Base-by-base conservation (phyloP, 2,329 filamentous ascomycete genomes). In the Fusarium sp. region DNA sequence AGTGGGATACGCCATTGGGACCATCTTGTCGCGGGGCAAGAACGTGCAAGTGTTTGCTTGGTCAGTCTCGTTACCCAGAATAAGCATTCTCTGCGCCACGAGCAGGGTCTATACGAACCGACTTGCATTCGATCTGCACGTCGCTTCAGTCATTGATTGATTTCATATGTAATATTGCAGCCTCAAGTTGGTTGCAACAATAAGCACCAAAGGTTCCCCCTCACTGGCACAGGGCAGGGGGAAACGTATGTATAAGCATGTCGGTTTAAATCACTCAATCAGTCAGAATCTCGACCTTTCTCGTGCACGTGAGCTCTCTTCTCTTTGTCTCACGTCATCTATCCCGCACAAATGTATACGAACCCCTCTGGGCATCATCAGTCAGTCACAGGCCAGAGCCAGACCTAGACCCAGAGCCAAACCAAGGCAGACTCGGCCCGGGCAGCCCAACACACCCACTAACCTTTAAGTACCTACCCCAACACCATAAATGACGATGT, bases 21-120 rank as follows among this genome's bases (percentile, higher is more conserved):
- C 22, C 20, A 24, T 38, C 22, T 48, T 33, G 4, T 36, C 18
- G 16, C 14, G 36, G n/a, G 63, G 63, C 65, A 63, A 68, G 65
- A 61, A 69, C 66, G 66, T 69, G 66, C 66, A 64, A 57, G 30
- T 36, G 39, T 59, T 39, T 69, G 41, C 59, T 69, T 69, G 66
- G 66, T 15, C 36, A 58, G 57, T 53, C 30, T 59, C 14, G 66
- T 70, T 65, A 69, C 66, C 59, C 51, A 69, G 65, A 70, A 70
- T 48, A 65, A 69, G 65, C 30, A 57, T 53, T 45, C 30, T 20
- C 57, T 58, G 35, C 66, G 66, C 66, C 66, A 69, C 66, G 11
- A 59, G n/a, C 66, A 70, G 51, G 66, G 66, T 65, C 44, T 48
- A 69, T 69, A 69, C 66, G 66, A 69, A 69, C 45, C 24, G 35